Conservation (phyloP, 345 rosid genomes). For the Noccaea bulbosa region DNA sequence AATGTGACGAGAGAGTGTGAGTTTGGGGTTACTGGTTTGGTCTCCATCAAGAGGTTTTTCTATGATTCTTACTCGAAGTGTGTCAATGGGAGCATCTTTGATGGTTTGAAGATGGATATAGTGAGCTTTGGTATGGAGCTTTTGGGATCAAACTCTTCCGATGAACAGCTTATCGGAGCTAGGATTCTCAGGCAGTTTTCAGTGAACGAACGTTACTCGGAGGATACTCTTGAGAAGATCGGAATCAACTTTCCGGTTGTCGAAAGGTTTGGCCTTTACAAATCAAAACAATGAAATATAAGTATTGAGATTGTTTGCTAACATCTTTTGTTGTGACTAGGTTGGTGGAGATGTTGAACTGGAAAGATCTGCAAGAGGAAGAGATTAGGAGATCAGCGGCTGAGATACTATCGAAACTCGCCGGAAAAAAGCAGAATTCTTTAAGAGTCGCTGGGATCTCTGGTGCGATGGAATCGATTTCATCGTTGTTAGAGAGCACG, state of each 20-base stretch:
- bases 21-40: slow-evolving; percentile 64
- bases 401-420: slow-evolving; percentile 70
- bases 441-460: slow-evolving; percentile 85
- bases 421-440: slow-evolving; percentile 81
- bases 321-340: background rate
- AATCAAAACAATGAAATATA: background rate
- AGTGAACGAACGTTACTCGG: slow-evolving; percentile 35
- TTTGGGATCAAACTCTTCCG: slow-evolving; percentile 69
- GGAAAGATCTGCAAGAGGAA: slow-evolving; percentile 89
- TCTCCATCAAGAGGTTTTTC: slow-evolving; percentile 75
- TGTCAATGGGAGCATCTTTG: slow-evolving; percentile 84
- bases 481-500: slow-evolving; percentile 77
- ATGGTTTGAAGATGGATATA: slow-evolving; percentile 89
- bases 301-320: background rate
- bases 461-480: slow-evolving; percentile 92
- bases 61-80: slow-evolving; percentile 90
- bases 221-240: slow-evolving; percentile 82
- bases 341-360: slow-evolving; percentile 86
- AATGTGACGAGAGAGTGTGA: slow-evolving; percentile 75
- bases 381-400: slow-evolving; percentile 82
- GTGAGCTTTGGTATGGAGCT: slow-evolving; percentile 76
- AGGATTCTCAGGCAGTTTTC: slow-evolving; percentile 69
- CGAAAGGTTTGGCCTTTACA: slow-evolving; percentile 50
- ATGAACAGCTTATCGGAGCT: slow-evolving; percentile 84
- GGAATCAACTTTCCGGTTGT: slow-evolving; percentile 65